Evolutionary conservation across 73 alveolate species (phyloP).

Genomic region (Paramecium biaurelia): DNA sequence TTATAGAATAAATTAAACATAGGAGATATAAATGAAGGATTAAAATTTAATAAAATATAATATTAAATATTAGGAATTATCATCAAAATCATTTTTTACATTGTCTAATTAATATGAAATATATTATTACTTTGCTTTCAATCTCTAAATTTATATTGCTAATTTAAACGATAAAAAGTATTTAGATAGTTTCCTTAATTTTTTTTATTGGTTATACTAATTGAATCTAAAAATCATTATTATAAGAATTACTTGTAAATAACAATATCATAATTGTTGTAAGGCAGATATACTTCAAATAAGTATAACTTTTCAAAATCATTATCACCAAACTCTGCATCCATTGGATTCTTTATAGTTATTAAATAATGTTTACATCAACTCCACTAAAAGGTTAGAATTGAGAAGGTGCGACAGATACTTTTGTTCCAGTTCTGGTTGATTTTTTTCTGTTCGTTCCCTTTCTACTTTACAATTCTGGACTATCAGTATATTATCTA

Average conservation of each 20-base stretch:
- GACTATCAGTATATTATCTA: slow-evolving; percentile 21
- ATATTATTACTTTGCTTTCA: not conserved
- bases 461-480: slow-evolving; percentile 12
- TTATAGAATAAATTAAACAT: too few species aligned
- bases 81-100: not conserved
- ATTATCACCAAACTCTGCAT: not conserved
- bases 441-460: not conserved
- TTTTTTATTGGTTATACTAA: not conserved
- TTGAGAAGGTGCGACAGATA: not conserved
- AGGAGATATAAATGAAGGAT: not conserved
- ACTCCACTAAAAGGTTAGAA: slow-evolving; percentile 23
- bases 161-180: not conserved
- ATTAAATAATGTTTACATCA: not conserved
- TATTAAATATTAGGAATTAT: not conserved
- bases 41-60: not conserved
- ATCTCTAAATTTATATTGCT: not conserved
- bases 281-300: not conserved
- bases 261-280: slow-evolving; percentile 1
- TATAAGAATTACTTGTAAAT: not conserved
- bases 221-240: not conserved
- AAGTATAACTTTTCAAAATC: slow-evolving; percentile 13
- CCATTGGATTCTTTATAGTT: not conserved
- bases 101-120: not conserved
- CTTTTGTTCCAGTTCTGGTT: slow-evolving; percentile 13
- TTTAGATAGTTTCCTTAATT: not conserved